Percentiles rank a stretch among this genome's conserved stretches.
phyloP scores from a whole-genome alignment of 2,329 filamentous ascomycete species.

The Alternaria brassicicola region DNA sequence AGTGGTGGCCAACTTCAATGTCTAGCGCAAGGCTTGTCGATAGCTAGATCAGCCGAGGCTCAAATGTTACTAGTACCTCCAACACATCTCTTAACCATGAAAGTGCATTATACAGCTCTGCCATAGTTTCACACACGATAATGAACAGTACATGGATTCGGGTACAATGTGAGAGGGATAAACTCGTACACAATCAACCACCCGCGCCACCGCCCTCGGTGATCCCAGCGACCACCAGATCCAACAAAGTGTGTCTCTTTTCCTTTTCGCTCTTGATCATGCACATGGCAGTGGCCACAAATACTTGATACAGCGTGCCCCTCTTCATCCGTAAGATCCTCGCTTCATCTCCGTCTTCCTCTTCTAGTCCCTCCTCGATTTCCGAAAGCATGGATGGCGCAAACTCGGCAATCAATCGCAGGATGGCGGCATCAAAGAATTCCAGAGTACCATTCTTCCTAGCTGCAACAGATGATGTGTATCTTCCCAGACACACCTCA shows the following conservation, averaged over 20 bases:
- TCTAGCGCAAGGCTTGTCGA: conserved; percentile 16
- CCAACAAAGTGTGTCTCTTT: conserved; percentile 36
- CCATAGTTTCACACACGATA: rapidly evolving
- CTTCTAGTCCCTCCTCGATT: background rate
- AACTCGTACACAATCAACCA: background rate
- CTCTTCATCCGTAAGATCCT: conserved; percentile 23
- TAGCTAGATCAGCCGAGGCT: conserved; percentile 1
- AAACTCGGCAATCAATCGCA: conserved; percentile 17
- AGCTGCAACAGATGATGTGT: conserved; percentile 31
- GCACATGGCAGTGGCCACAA: conserved; percentile 43
- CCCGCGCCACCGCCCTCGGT: conserved; percentile 20
- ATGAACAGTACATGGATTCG: background rate
- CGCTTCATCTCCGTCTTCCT: background rate
- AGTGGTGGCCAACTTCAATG: conserved; percentile 7
- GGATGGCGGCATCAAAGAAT: conserved; percentile 33
- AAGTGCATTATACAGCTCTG: background rate
- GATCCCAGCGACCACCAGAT: conserved; percentile 6
- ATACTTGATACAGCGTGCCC: conserved; percentile 35
- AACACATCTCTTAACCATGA: background rate
- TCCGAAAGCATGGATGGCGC: background rate
- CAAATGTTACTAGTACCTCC: too few species aligned
- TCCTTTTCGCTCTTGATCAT: conserved; percentile 43
- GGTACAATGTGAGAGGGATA: background rate
- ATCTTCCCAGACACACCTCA: conserved; percentile 40
- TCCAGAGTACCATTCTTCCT: conserved; percentile 37